Conservation (phyloP, 352 stramenopile species). For the Pythium guiyangense region DNA sequence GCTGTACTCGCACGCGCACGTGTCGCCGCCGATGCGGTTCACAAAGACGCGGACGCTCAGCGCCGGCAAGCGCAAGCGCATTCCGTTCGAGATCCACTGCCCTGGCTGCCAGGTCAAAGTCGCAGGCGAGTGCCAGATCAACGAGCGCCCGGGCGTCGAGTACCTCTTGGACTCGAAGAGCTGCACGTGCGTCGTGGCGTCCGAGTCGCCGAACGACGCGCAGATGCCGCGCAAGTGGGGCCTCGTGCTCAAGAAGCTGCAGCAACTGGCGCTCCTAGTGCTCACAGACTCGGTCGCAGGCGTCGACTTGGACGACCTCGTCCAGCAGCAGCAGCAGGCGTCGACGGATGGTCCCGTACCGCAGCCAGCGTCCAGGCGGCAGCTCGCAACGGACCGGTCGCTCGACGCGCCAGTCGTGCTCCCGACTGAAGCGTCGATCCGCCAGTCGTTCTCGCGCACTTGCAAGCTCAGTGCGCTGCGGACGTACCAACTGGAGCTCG, state of each 20-base stretch:
- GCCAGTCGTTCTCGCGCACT: constrained; percentile 20
- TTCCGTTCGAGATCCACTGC: constrained; percentile 57
- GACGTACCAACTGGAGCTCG: constrained; percentile 66
- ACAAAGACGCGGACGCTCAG: constrained; percentile 43
- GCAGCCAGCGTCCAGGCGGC: background rate
- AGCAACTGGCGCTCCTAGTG: constrained; percentile 22
- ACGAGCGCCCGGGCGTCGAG: constrained; percentile 32
- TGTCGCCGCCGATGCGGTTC: constrained; percentile 33
- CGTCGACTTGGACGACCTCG: background rate
- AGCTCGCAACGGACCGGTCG: background rate
- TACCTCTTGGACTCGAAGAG: constrained; percentile 50
- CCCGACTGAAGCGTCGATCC: constrained; percentile 26
- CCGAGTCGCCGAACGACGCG: background rate
- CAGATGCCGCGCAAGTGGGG: constrained; percentile 26
- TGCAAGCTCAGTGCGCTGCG: constrained; percentile 49
- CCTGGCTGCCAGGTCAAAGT: constrained; percentile 41
- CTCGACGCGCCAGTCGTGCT: constrained; percentile 10
- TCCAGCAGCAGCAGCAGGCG: background rate
- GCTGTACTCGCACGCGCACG: constrained; percentile 22
- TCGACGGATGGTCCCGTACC: background rate
- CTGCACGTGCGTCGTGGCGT: constrained; percentile 30
- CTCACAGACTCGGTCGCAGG: constrained; percentile 8
- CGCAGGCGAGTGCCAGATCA: constrained; percentile 41
- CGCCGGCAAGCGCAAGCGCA: constrained; percentile 23
- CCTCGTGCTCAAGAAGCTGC: constrained; percentile 25